Percentiles rank a stretch among this genome's conserved stretches.
Conservation (phyloP, 139 green algal species). For the Ostreobium quekettii region DNA sequence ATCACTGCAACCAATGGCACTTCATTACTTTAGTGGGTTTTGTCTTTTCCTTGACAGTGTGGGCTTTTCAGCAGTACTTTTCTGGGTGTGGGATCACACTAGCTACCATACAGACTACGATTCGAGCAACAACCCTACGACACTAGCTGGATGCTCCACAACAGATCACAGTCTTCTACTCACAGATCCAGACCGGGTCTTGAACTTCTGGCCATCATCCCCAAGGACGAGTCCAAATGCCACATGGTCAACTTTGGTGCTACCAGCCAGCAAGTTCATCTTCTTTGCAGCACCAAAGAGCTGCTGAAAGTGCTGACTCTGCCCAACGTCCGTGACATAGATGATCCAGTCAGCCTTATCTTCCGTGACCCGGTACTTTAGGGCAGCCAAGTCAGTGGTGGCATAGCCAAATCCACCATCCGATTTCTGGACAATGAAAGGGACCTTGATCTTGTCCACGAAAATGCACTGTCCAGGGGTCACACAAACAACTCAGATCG, state of each 20-base stretch:
- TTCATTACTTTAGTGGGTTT: too few relatives aligned
- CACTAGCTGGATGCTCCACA: too few relatives aligned
- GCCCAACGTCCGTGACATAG: slow-evolving; percentile 93
- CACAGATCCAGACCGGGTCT: slow-evolving; percentile 19
- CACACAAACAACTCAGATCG: too few relatives aligned
- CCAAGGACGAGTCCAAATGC: slow-evolving; percentile 95
- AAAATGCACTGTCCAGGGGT: too few relatives aligned
- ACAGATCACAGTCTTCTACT: too few relatives aligned
- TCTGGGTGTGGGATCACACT: too few relatives aligned
- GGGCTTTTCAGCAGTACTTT: too few relatives aligned
- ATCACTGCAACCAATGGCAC: too few relatives aligned
- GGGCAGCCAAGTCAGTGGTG: slow-evolving; percentile 85
- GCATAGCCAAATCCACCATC: slow-evolving; percentile 96
- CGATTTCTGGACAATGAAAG: slow-evolving; percentile 91
- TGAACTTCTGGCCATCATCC: slow-evolving; percentile 87
- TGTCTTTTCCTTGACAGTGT: too few relatives aligned
- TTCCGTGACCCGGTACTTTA: slow-evolving; percentile 70
- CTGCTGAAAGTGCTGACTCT: slow-evolving; percentile 85
- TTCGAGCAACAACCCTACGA: too few relatives aligned
- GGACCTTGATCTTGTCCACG: slow-evolving; percentile 23
- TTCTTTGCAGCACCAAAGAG: slow-evolving; percentile 72
- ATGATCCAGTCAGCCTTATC: slow-evolving; percentile 96
- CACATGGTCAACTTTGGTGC: slow-evolving; percentile 74
- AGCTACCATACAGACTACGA: too few relatives aligned
- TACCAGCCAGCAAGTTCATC: too few relatives aligned